These are phyloP conservation scores for Boletus subcaerulescens DNA, from an alignment of 768 basidiomycete genomes.

Conservation along the genomic window DNA sequence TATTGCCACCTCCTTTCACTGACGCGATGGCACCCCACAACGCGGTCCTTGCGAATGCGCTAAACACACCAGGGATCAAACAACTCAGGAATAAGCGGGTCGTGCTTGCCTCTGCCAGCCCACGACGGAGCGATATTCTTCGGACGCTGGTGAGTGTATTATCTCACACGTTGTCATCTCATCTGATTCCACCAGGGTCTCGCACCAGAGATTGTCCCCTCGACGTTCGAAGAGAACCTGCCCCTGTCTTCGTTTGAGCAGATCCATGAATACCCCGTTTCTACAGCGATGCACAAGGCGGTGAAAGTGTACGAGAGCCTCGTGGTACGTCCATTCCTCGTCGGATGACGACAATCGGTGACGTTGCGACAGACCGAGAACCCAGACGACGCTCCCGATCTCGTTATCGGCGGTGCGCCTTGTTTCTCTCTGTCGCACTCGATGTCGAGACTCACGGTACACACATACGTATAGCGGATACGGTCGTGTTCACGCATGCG, in stretches of 20 bases:
- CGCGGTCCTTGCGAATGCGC: slow-evolving; percentile 58
- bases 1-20: background rate
- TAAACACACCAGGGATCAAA: slow-evolving; percentile 56
- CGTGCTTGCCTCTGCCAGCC: slow-evolving; percentile 83
- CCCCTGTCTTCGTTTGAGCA: slow-evolving; percentile 64
- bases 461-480: slow-evolving; percentile 64
- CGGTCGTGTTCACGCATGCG: slow-evolving; percentile 84
- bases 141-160: slow-evolving; percentile 53
- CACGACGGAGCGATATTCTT: slow-evolving; percentile 81
- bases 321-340: slow-evolving; percentile 43
- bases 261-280: slow-evolving; percentile 69
- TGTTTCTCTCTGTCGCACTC: background rate
- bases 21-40: slow-evolving; percentile 34
- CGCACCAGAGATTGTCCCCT: slow-evolving; percentile 67
- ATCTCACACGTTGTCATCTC: background rate
- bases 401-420: slow-evolving; percentile 69
- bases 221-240: slow-evolving; percentile 79
- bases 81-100: slow-evolving; percentile 76
- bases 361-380: slow-evolving; percentile 38
- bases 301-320: slow-evolving; percentile 85
- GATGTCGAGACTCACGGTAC: no score
- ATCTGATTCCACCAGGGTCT: slow-evolving; percentile 44
- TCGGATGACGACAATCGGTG: background rate
- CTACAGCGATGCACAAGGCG: slow-evolving; percentile 76
- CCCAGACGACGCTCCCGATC: slow-evolving; percentile 70